A percentile compares a stretch with the other conserved stretches of the same genome.
Evolutionary conservation across 1,284 basidiomycete genomes (phyloP).

Genomic region (Ustilago cynodontis): DNA sequence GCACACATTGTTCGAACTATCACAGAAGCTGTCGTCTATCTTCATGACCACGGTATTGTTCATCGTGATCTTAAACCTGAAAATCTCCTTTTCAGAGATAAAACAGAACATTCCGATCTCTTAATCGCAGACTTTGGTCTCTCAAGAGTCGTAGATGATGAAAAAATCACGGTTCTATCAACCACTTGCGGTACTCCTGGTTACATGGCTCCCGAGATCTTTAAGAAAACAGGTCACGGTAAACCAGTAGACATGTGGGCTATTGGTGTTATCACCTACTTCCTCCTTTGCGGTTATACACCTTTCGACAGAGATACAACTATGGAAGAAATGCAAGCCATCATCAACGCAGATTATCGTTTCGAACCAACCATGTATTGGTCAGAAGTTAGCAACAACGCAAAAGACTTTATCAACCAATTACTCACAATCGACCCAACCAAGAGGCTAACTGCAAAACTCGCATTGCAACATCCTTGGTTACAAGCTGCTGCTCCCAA

Average conservation of each 20-base stretch:
- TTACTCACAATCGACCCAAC: slow-evolving; percentile 65
- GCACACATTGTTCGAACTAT: slow-evolving; percentile 89
- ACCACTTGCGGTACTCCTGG: slow-evolving; percentile 94
- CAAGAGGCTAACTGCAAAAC: slow-evolving; percentile 57
- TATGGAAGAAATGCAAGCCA: slow-evolving; percentile 69
- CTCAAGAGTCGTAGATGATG: slow-evolving; percentile 85
- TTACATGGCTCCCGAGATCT: slow-evolving; percentile 99
- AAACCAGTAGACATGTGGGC: slow-evolving; percentile 91
- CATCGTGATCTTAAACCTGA: slow-evolving; percentile 97
- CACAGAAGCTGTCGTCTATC: slow-evolving; percentile 87
- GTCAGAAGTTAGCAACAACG: slow-evolving; percentile 61
- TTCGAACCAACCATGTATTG: slow-evolving; percentile 68
- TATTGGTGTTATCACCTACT: slow-evolving; percentile 69
- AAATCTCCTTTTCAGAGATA: slow-evolving; percentile 92
- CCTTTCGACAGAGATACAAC: slow-evolving; percentile 68
- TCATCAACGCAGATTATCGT: slow-evolving; percentile 66
- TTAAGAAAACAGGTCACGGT: slow-evolving; percentile 90
- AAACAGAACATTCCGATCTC: slow-evolving; percentile 90
- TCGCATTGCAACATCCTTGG: slow-evolving; percentile 65
- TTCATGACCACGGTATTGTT: slow-evolving; percentile 93
- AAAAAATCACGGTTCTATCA: slow-evolving; percentile 86
- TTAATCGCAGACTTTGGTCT: slow-evolving; percentile 98
- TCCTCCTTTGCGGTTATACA: slow-evolving; percentile 68
- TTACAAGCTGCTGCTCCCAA: slow-evolving; percentile 31
- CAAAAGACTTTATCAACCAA: slow-evolving; percentile 65